phyloP scores from a whole-genome alignment of 1,284 basidiomycete genomes.

The Cryptococcus sp. region DNA sequence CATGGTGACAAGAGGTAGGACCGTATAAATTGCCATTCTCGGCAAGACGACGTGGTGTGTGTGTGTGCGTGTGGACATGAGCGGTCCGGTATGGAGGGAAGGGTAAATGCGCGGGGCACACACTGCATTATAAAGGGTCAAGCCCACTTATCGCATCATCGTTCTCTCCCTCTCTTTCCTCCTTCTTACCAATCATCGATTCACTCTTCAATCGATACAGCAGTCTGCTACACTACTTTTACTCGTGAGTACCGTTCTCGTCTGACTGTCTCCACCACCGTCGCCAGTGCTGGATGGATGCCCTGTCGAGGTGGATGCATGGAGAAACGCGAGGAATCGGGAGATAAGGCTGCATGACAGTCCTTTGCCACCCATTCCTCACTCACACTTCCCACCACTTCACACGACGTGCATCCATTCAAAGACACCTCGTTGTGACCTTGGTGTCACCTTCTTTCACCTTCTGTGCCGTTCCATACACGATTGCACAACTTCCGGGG shows the following conservation, averaged over 20 bases:
- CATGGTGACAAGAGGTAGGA: no score
- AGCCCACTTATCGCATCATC: slow-evolving; percentile 3
- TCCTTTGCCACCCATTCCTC: neutral
- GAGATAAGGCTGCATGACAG: neutral
- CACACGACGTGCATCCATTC: neutral
- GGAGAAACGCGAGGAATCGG: neutral
- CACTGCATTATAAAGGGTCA: neutral
- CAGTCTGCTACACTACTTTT: neutral
- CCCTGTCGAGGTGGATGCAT: neutral
- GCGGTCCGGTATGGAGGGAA: neutral
- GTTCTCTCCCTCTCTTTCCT: slow-evolving; percentile 1
- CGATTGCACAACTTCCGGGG: neutral
- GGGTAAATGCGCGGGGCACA: neutral
- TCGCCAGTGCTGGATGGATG: neutral
- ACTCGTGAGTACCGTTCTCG: no score
- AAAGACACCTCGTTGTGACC: neutral
- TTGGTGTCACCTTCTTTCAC: neutral
- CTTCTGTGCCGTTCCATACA: neutral
- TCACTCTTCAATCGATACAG: neutral
- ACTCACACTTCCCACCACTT: neutral
- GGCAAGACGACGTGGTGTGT: no score
- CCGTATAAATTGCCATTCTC: no score
- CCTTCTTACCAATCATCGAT: neutral
- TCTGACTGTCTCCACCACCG: no score
- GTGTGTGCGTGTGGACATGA: no score